Base-by-base conservation (phyloP, 1,139 yeast genomes). In the Komagataea norvegica region DNA sequence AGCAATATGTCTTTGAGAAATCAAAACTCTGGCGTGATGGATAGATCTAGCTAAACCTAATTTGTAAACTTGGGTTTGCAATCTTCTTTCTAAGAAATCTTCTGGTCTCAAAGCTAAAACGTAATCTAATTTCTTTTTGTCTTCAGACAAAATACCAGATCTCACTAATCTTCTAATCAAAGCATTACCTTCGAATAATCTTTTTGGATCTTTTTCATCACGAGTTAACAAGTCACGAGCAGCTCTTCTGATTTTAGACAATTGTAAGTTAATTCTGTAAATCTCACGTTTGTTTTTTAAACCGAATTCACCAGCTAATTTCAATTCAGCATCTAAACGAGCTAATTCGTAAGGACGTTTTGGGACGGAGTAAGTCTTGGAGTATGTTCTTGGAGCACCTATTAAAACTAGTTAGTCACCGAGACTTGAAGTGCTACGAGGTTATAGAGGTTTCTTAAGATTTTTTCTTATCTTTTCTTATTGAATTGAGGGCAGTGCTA, bases 161-260 rank as follows among this genome's bases (percentile, higher is more conserved):
- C 96, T 88, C 49, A 88, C 96, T 67, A 88, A 82, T 79, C 96
- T 87, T 81, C 93, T 80, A 72, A 88, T 91, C 71, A 91, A 87
- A 67, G 99, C 99, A 68, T 91, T 91, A 85, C 99, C 99, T 77
- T 91, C 98, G 79, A 91, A 91, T 67, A 91, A 84, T 80, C 99
- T 89, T 86, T 88, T 91, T 79, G 96, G 96, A 75, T 91, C 98
- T 82, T 91, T 91, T 79, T 91, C 98, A 64, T 91, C 98, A 79
- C 96, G 88, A 77, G 98, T 91, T 74, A 91, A 84, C 67, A 91
- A 80, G 68, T 93, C 97, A 84, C 99, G 95, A 68, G 99, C 99
- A 70, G 98, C 98, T 80, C 98, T 88, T 80, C 99, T 91, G 70
- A 91, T 91, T 84, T 91, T 91, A 57, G 99, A 91, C 68, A 91